Percentiles rank a stretch among this genome's conserved stretches.
These are phyloP conservation scores for Pyrrhoderma lamaoense DNA, from an alignment of 1,284 basidiomycete species.

Conservation along the genomic window DNA sequence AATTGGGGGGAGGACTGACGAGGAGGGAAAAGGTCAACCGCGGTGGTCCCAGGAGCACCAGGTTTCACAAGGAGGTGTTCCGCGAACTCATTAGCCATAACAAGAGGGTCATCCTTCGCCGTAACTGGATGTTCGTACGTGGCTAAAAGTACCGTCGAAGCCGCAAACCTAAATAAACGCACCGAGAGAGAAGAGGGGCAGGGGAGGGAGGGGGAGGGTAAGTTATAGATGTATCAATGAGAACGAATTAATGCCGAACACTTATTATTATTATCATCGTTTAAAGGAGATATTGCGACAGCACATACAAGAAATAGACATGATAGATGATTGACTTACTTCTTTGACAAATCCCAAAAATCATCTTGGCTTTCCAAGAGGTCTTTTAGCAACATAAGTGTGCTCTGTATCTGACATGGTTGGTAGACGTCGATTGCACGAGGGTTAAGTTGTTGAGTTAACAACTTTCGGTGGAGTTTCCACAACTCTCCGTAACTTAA, in stretches of 20 bases:
- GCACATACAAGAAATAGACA: neutral
- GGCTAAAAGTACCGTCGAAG: neutral
- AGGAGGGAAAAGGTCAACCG: slow-evolving; percentile 25
- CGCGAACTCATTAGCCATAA: neutral
- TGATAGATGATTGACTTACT: neutral
- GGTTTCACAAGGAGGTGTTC: neutral
- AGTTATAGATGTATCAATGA: too few relatives aligned
- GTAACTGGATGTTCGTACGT: slow-evolving; percentile 4
- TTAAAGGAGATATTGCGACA: too few relatives aligned
- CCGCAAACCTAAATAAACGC: slow-evolving; percentile 3
- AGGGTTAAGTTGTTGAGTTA: slow-evolving; percentile 24
- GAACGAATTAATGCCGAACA: too few relatives aligned
- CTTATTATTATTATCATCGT: too few relatives aligned
- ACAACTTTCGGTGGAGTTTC: slow-evolving; percentile 25
- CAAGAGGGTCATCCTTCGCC: slow-evolving; percentile 1
- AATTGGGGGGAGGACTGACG: slow-evolving; percentile 10
- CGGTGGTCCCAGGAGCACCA: slow-evolving; percentile 19
- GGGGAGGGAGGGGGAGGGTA: too few relatives aligned
- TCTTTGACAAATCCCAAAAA: slow-evolving; percentile 7
- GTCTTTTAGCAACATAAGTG: slow-evolving; percentile 21
- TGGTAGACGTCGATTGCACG: slow-evolving; percentile 19
- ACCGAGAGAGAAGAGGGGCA: too few relatives aligned
- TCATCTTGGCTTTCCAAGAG: slow-evolving; percentile 21
- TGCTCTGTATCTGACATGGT: slow-evolving; percentile 23
- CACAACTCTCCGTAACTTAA: slow-evolving; percentile 10